Evolutionary conservation across 2,329 filamentous ascomycete genomes (phyloP).

Genomic region (Canariomyces notabilis): DNA sequence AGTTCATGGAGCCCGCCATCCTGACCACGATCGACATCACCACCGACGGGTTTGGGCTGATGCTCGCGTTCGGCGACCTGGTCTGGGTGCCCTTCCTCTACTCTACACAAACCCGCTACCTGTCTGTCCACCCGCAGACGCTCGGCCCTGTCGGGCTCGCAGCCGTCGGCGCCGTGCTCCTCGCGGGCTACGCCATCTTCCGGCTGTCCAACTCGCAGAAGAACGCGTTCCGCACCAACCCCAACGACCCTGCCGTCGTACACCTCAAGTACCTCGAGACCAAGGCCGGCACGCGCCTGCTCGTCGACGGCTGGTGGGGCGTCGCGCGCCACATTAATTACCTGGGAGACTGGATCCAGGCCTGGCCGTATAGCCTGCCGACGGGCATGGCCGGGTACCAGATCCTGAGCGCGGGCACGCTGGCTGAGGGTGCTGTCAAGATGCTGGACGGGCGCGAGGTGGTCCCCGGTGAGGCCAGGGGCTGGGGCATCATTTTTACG

Average conservation of each 20-base stretch:
- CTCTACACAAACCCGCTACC: slow-evolving; percentile 76
- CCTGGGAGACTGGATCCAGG: slow-evolving; percentile 89
- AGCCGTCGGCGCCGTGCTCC: slow-evolving; percentile 62
- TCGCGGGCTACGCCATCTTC: slow-evolving; percentile 82
- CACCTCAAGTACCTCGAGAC: slow-evolving; percentile 86
- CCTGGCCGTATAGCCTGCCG: slow-evolving; percentile 84
- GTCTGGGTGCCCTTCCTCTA: slow-evolving; percentile 93
- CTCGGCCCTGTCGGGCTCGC: slow-evolving; percentile 65
- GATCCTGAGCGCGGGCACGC: slow-evolving; percentile 53
- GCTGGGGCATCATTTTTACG: slow-evolving; percentile 82
- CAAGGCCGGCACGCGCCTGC: slow-evolving; percentile 70
- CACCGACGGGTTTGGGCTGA: slow-evolving; percentile 89
- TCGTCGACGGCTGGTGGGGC: slow-evolving; percentile 92
- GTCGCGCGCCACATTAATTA: slow-evolving; percentile 92
- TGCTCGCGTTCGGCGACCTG: slow-evolving; percentile 88
- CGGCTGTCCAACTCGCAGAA: slow-evolving; percentile 91
- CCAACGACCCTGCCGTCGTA: slow-evolving; percentile 69
- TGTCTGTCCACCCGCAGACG: slow-evolving; percentile 74
- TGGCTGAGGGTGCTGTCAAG: slow-evolving; percentile 49
- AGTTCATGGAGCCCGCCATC: slow-evolving; percentile 83
- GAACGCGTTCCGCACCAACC: slow-evolving; percentile 87
- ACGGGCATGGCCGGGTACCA: slow-evolving; percentile 80
- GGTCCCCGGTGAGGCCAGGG: slow-evolving; percentile 66
- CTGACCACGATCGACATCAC: slow-evolving; percentile 93
- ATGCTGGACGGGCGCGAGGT: slow-evolving; percentile 59